Evolutionary conservation across 306 rosid genomes (phyloP).

Genomic region (Prunus campanulata): DNA sequence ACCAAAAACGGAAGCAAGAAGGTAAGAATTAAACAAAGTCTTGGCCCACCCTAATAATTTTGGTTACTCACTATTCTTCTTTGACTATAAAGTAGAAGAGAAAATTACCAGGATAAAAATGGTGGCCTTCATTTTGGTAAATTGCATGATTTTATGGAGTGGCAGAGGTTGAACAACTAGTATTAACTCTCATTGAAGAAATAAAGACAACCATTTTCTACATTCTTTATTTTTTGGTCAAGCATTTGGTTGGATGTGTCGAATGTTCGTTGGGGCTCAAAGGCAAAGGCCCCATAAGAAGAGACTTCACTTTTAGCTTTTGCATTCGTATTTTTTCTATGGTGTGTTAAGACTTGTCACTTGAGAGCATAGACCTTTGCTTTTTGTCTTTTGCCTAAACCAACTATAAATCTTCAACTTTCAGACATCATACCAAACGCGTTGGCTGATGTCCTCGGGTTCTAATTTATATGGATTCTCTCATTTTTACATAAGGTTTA

Average conservation of each 20-base stretch:
- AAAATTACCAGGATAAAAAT: neutral
- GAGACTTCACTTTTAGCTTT: neutral
- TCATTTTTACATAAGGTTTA: too few relatives aligned
- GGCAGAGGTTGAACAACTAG: neutral
- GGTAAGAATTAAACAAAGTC: neutral
- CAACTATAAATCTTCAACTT: neutral
- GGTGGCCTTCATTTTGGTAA: neutral
- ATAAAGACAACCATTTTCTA: neutral
- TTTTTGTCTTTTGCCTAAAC: neutral
- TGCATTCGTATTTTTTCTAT: neutral
- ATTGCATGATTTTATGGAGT: neutral
- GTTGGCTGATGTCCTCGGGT: neutral
- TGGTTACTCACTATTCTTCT: conserved; percentile 17
- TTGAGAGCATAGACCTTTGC: neutral
- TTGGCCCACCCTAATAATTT: conserved; percentile 21
- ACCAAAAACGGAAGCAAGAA: neutral
- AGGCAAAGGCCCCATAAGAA: neutral
- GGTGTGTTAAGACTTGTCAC: neutral
- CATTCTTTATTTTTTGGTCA: neutral
- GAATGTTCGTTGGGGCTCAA: neutral
- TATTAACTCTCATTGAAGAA: neutral
- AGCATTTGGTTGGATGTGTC: neutral
- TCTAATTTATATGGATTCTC: too few relatives aligned
- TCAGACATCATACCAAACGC: neutral
- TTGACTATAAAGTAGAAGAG: neutral